These are phyloP conservation scores for Gnaphalium uliginosum DNA, from an alignment of 129 eudicot species.

Conservation along the genomic window DNA sequence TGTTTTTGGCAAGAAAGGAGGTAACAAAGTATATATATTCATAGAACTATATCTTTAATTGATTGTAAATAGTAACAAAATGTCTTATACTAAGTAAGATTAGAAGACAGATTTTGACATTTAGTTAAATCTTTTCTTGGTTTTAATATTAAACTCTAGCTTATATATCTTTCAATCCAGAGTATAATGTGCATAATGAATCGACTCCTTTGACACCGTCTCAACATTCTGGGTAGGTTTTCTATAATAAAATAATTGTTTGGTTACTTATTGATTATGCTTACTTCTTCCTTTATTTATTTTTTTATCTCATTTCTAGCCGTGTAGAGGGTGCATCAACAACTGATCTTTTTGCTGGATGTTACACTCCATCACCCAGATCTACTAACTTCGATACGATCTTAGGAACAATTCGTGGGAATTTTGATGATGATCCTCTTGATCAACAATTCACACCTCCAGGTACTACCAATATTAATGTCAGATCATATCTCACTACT, in stretches of 20 bases:
- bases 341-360: conserved; percentile 15
- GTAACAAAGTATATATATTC: conserved; percentile 35
- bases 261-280: no score
- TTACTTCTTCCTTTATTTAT: background rate
- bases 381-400: conserved; percentile 26
- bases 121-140: background rate
- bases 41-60: background rate
- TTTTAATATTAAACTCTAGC: background rate
- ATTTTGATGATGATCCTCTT: conserved; percentile 21
- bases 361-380: conserved; percentile 42
- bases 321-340: conserved; percentile 37
- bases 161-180: conserved; percentile 14
- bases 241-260: no score
- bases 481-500: background rate
- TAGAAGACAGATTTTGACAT: background rate
- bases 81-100: no score
- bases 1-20: conserved; percentile 60
- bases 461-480: background rate
- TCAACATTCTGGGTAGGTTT: conserved; percentile 53
- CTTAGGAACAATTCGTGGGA: conserved; percentile 17
- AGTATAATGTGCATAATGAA: conserved; percentile 22
- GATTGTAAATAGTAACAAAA: background rate
- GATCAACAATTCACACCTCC: conserved; percentile 35
- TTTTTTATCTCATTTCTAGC: conserved; percentile 24
- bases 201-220: conserved; percentile 50